Evolutionary conservation across 2,329 filamentous ascomycete species (phyloP), one percentile per base, ranked within the genome.

Genomic region (Zymoseptoria ardabiliae): DNA sequence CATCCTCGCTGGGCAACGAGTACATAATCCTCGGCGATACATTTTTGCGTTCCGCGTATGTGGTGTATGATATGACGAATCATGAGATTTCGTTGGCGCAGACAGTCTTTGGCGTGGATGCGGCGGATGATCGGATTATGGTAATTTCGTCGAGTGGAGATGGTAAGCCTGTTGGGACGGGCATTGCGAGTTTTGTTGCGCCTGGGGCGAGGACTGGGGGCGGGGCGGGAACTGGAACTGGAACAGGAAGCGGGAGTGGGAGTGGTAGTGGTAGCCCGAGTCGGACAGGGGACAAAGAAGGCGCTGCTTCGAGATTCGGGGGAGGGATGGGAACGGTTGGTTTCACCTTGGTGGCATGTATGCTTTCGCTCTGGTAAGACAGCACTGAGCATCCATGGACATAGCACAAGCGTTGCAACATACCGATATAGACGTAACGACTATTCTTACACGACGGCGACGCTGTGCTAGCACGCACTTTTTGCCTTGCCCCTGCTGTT

Each of bases 31-130:
- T 86, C 1, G 84, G 83, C 28, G 83, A 86, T 69, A 85, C 83
- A 0, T 86, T 86, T 73, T 72, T 86, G n/a, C 80, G 83, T 58
- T 82, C 78, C 58, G 83, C 83, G 4, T 86, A 86, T 66, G 82
- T 85, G 55, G 83, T 86, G 4, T 86, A 85, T 70, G 82, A 86
- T 63, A 74, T 86, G 19, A 71, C 70, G 25, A 83, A 82, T 70
- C 84, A 86, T 68, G 76, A 84, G 67, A 84, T 86, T 63, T 82
- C 80, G 1, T 71, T 86, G 19, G 83, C 83, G 3, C 81, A 82
- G 65, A 85, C 83, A 2, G 79, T 80, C 59, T 85, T 85, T 75
- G 83, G 85, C 66, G 35, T 45, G 35, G 17, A 45, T 45, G 74
- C 79, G 4, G 81, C 80, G 0, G 69, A 69, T 19, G 74, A 78